phyloP scores from a whole-genome alignment of 805 yeast genomes.

The Wickerhamiella sergipiensis region DNA sequence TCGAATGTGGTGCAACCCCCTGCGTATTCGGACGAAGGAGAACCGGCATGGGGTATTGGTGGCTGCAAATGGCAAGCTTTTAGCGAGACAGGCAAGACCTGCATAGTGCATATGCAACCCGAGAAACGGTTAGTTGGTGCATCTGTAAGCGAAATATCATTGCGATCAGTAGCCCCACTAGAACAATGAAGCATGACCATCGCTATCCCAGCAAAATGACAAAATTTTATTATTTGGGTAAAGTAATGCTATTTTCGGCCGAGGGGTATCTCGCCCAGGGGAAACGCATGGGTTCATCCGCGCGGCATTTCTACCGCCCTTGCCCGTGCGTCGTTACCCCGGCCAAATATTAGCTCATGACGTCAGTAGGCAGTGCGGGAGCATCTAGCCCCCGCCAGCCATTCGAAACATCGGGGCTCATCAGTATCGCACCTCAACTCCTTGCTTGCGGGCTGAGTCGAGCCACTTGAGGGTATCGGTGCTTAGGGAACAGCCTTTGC shows the following conservation, averaged over 20 bases:
- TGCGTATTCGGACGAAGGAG: too few relatives aligned
- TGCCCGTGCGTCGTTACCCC: background rate
- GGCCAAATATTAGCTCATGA: background rate
- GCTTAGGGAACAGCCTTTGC: conserved; percentile 9
- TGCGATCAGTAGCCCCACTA: background rate
- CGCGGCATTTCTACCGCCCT: background rate
- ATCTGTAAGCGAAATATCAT: background rate
- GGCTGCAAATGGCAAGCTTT: background rate
- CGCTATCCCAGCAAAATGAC: too few relatives aligned
- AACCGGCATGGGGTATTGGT: too few relatives aligned
- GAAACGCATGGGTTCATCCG: background rate
- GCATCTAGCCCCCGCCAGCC: background rate
- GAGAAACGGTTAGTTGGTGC: background rate
- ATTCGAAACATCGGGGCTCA: background rate
- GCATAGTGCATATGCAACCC: background rate
- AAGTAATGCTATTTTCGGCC: background rate
- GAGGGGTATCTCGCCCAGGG: too few relatives aligned
- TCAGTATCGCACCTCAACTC: background rate
- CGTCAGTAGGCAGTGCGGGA: background rate
- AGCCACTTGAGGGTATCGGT: conserved; percentile 12
- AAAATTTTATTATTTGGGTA: too few relatives aligned
- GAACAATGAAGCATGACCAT: background rate
- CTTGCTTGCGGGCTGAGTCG: background rate
- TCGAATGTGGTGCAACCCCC: too few relatives aligned
- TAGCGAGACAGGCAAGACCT: background rate